These are phyloP conservation scores for Halenospora varia DNA, from an alignment of 495 filamentous ascomycete genomes.

Conservation along the genomic window DNA sequence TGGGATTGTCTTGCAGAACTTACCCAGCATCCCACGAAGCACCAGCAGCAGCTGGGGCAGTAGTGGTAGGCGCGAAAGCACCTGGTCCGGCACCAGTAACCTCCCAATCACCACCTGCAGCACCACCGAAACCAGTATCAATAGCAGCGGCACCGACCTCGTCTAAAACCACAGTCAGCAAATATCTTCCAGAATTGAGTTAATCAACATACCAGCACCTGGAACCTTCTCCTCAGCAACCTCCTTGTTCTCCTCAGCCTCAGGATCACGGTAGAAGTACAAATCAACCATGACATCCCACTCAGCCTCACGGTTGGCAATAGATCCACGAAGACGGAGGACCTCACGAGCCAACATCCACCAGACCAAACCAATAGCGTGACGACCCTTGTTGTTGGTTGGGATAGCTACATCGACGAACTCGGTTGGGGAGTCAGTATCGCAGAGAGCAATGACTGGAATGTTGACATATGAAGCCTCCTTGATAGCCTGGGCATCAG, in stretches of 20 bases:
- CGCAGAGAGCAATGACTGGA: constrained; percentile 97
- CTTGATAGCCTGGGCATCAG: constrained; percentile 99
- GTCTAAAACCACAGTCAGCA: constrained; percentile 59
- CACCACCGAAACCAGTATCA: constrained; percentile 69
- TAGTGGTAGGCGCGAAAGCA: constrained; percentile 50
- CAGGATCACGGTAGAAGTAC: constrained; percentile 99
- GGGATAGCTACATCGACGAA: constrained; percentile 99
- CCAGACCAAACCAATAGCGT: constrained; percentile 97
- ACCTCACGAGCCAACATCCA: constrained; percentile 99
- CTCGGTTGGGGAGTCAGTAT: constrained; percentile 98
- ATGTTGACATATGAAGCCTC: constrained; percentile 99
- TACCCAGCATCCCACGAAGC: constrained; percentile 73
- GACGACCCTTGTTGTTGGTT: constrained; percentile 99
- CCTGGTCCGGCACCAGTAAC: constrained; percentile 46
- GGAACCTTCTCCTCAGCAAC: constrained; percentile 38
- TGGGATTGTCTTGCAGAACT: neutral
- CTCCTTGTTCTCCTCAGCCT: constrained; percentile 97
- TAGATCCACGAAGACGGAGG: constrained; percentile 93
- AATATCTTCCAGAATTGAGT: constrained; percentile 52
- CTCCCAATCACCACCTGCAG: constrained; percentile 64
- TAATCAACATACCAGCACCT: constrained; percentile 51
- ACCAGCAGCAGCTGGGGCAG: constrained; percentile 57
- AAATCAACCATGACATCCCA: constrained; percentile 99
- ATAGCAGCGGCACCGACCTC: constrained; percentile 77
- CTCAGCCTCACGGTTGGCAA: constrained; percentile 87